Conservation (phyloP, 345 rosid species). For the Salix brachista region DNA sequence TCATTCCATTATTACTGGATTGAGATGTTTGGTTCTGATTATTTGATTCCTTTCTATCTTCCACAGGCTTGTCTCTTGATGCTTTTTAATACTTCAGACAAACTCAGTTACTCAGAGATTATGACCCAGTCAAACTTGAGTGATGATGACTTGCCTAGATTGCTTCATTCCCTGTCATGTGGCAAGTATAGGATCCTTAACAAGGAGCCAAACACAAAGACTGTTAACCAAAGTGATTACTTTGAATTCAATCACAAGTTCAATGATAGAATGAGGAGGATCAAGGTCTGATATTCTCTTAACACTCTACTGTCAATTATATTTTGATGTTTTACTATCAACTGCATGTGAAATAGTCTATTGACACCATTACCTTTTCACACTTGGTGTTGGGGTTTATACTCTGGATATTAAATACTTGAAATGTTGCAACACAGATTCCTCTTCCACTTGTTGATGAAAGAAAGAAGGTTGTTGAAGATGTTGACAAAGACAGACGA, state of each 20-base stretch:
- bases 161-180: conserved; percentile 67
- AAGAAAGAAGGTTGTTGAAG: conserved; percentile 89
- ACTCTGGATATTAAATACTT: background rate
- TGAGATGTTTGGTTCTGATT: background rate
- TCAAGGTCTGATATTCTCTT: conserved; percentile 54
- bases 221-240: conserved; percentile 14
- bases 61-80: conserved; percentile 79
- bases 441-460: conserved; percentile 95
- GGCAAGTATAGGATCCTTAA: conserved; percentile 24
- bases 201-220: conserved; percentile 26
- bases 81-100: conserved; percentile 78
- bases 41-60: background rate
- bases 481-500: conserved; percentile 84
- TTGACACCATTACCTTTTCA: background rate
- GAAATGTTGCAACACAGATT: conserved; percentile 40
- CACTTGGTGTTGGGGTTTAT: background rate
- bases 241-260: conserved; percentile 47
- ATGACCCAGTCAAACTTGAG: conserved; percentile 73
- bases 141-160: conserved; percentile 77
- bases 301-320: background rate
- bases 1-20: background rate
- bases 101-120: conserved; percentile 75
- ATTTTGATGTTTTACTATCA: background rate
- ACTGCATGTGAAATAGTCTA: background rate
- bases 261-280: conserved; percentile 86